Evolutionary conservation across 2,329 filamentous ascomycete species (phyloP).

Genomic region (Pseudocercospora eumusae): DNA sequence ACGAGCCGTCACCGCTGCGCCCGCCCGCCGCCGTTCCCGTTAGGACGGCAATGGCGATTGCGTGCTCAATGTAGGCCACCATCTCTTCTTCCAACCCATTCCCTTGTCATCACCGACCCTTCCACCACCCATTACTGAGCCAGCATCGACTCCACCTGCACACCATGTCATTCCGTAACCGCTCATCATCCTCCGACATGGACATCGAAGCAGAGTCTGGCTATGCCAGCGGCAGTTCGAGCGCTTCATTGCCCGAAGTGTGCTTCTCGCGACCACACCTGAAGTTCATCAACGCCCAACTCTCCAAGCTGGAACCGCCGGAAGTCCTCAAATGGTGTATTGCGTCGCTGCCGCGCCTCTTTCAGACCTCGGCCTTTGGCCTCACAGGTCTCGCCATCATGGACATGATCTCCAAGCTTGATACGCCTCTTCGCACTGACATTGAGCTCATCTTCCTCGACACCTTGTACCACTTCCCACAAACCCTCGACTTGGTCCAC

Average conservation of each 20-base stretch:
- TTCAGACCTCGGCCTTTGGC: conserved; percentile 55
- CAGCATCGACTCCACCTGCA: background rate
- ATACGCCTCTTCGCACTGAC: conserved; percentile 58
- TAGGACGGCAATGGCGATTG: background rate
- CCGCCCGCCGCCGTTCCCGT: too few species aligned
- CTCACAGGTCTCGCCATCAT: conserved; percentile 55
- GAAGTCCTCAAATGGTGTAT: conserved; percentile 93
- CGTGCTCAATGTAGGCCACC: background rate
- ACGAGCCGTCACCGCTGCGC: background rate
- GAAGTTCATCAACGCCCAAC: conserved; percentile 84
- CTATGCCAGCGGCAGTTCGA: conserved; percentile 72
- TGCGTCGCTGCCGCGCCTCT: conserved; percentile 69
- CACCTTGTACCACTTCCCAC: conserved; percentile 55
- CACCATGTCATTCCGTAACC: conserved; percentile 25
- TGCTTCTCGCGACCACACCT: conserved; percentile 86
- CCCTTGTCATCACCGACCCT: background rate
- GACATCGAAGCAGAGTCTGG: conserved; percentile 67
- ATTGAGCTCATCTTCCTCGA: conserved; percentile 58
- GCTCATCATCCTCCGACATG: conserved; percentile 41
- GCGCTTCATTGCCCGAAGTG: conserved; percentile 69
- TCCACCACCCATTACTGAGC: too few species aligned
- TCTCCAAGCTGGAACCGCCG: conserved; percentile 83
- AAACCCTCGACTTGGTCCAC: conserved; percentile 58
- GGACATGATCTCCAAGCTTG: conserved; percentile 72
- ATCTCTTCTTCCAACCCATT: background rate